Base-by-base conservation (phyloP, 2,329 filamentous ascomycete genomes). In the Dendryphion nanum region DNA sequence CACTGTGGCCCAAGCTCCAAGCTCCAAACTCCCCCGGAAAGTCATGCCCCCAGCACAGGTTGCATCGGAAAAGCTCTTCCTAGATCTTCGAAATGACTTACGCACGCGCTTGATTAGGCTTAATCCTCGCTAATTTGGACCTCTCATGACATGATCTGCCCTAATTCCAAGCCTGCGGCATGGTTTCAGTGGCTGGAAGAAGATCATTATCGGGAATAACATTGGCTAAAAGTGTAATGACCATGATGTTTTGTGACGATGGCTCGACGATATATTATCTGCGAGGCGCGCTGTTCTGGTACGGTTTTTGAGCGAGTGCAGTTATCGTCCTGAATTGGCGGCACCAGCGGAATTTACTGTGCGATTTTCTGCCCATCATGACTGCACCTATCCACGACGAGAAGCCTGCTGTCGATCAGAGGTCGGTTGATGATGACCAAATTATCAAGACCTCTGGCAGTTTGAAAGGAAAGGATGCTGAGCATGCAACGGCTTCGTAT, bases 401-500 rank as follows among this genome's bases (percentile, higher is more conserved):
- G 17, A 33, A 33, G 18, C 18, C 3, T 12, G 31, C 7, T 19
- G 31, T 21, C 15, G 31, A 19, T 20, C 31, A 21, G 20, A 12
- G 10, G 8, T 30, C 29, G 8, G 10, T 26, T 26, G 31, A 18
- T 6, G 31, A 20, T 10, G 29, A 30, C n/a, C 34, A 44, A n/a
- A 17, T 41, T 5, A 35, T 29, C 5, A 45, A 48, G 21, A 48
- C 30, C 3, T 48, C 45, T 4, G 33, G 33, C 18, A 47, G 41
- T 26, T 20, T 43, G 10, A 46, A 43, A 26, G 39, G 38, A 16
- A 45, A 42, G 20, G 45, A 51, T 36, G 35, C 15, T n/a, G 47
- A 50, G 32, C 36, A 40, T n/a, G 23, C 30, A 16, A 19, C 18
- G 8, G 12, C 18, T 14, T 18, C 34, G 4, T 57, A 58, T 36